Evolutionary conservation across 108 stramenopile species (phyloP), one percentile per base, ranked within the genome.

Genomic region (Conticribra guillardii): DNA sequence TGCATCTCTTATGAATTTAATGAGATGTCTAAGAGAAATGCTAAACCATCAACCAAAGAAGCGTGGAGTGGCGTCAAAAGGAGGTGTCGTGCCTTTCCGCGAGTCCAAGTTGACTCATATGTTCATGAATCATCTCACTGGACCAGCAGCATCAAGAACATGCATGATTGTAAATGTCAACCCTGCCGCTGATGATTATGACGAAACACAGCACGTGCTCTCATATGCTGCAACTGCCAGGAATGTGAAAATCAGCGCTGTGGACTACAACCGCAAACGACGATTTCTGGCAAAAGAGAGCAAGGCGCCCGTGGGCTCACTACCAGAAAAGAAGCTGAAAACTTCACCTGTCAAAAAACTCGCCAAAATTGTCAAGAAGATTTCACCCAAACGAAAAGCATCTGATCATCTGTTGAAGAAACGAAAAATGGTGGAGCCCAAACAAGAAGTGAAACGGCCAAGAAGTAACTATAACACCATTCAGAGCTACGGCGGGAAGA

Each of bases 41-140:
- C 85, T 91, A 1, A 76, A 91, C 54, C 88, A 90, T 48, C 76
- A 85, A 21, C 48, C 70, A 5, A 58, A 54, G 44, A 71, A 75
- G 30, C 58, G 73, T 29, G 70, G 69, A 17, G 96, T 96, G 16
- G 31, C 64, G 15, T 30, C 60, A 2, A 62, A 63, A 22, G 63
- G 73, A 22, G 66, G 69, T 18, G 73, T 94, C 4, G 85, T 98
- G 9, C 99, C 99, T 0, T 99, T 92, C 76, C 93, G 99, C 19
- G 99, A 98, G 66, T 91, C 87, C 54, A 99, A 98, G 81, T 82
- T 99, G 55, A 98, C 97, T 9, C 96, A 96, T 46, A 83, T 99
- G 66, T 98, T 99, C 71, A 94, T 93, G 92, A 84, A 92, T 66
- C 94, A 93, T 68, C 84, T 98, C 56, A 83, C 89, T 23, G 89